Percentiles rank a stretch among this genome's conserved stretches.
phyloP scores from a whole-genome alignment of 345 rosid genomes.

The Microcos paniculata region DNA sequence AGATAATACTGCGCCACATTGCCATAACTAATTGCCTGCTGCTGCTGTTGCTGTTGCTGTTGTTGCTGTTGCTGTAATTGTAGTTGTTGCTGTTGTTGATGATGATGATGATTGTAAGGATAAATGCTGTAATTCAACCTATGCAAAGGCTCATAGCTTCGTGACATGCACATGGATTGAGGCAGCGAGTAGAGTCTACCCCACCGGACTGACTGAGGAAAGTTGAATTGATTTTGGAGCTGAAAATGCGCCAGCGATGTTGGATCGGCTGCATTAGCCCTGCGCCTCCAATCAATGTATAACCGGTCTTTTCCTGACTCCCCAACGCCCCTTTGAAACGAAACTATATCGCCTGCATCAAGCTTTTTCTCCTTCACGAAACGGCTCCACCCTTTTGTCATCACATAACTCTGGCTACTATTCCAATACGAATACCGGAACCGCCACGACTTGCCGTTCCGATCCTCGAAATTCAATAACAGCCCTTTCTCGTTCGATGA shows the following conservation, averaged over 20 bases:
- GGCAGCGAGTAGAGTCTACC: slow-evolving; percentile 61
- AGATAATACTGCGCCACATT: slow-evolving; percentile 39
- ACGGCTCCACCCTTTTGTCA: slow-evolving; percentile 97
- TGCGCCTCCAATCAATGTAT: slow-evolving; percentile 84
- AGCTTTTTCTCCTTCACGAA: slow-evolving; percentile 96
- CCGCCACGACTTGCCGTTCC: slow-evolving; percentile 71
- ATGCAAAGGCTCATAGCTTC: slow-evolving; percentile 34
- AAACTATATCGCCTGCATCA: slow-evolving; percentile 87
- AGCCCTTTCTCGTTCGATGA: slow-evolving; percentile 67
- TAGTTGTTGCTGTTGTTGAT: not conserved
- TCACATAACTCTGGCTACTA: slow-evolving; percentile 95
- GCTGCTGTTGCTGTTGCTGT: slow-evolving; percentile 33
- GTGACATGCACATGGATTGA: slow-evolving; percentile 29
- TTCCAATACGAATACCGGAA: slow-evolving; percentile 96
- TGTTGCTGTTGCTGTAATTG: not conserved
- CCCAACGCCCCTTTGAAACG: slow-evolving; percentile 74
- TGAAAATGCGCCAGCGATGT: slow-evolving; percentile 39
- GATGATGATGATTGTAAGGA: slow-evolving; percentile 29
- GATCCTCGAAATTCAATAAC: slow-evolving; percentile 83
- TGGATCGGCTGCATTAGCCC: slow-evolving; percentile 52
- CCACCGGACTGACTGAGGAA: slow-evolving; percentile 45
- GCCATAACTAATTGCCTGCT: slow-evolving; percentile 30
- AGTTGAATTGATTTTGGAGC: slow-evolving; percentile 42
- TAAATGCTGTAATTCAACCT: slow-evolving; percentile 34
- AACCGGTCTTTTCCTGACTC: slow-evolving; percentile 56